Conservation (phyloP, 1,284 basidiomycete species). For the Mycena sp. region DNA sequence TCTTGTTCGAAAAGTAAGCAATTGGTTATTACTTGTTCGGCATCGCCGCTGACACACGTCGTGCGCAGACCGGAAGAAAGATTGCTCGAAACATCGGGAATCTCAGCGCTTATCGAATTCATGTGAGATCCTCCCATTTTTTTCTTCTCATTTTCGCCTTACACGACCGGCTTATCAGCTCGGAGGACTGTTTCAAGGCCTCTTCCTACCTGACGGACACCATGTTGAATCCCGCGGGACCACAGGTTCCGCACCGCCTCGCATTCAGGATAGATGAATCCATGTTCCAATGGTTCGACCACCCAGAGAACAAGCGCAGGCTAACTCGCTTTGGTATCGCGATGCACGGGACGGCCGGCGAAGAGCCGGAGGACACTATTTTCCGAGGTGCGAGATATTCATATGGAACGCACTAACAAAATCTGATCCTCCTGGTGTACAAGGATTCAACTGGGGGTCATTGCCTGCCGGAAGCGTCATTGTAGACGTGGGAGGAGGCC, state of each 20-base stretch:
- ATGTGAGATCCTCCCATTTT: slow-evolving; percentile 26
- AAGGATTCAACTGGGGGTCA: slow-evolving; percentile 36
- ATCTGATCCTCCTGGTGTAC: not conserved
- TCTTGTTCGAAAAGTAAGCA: slow-evolving; percentile 32
- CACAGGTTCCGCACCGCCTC: slow-evolving; percentile 1
- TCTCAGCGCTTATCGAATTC: slow-evolving; percentile 33
- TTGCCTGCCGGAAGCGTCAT: slow-evolving; percentile 32
- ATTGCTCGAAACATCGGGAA: slow-evolving; percentile 31
- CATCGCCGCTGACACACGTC: not conserved
- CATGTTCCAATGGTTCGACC: slow-evolving; percentile 36
- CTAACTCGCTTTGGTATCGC: slow-evolving; percentile 34
- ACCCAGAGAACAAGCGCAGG: slow-evolving; percentile 31
- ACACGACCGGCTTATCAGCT: slow-evolving; percentile 13
- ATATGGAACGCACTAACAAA: not conserved
- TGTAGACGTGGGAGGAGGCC: slow-evolving; percentile 41
- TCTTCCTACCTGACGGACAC: slow-evolving; percentile 34
- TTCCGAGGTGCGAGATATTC: slow-evolving; percentile 26
- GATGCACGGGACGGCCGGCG: slow-evolving; percentile 33
- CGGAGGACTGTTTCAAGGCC: slow-evolving; percentile 35
- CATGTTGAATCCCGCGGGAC: slow-evolving; percentile 29
- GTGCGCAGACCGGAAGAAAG: slow-evolving; percentile 33
- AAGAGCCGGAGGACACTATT: slow-evolving; percentile 32
- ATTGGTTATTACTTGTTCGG: no score
- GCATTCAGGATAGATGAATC: slow-evolving; percentile 29
- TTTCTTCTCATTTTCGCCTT: not conserved